Evolutionary conservation across 805 yeast species (phyloP).

Genomic region (Kluyveromyces lactis): DNA sequence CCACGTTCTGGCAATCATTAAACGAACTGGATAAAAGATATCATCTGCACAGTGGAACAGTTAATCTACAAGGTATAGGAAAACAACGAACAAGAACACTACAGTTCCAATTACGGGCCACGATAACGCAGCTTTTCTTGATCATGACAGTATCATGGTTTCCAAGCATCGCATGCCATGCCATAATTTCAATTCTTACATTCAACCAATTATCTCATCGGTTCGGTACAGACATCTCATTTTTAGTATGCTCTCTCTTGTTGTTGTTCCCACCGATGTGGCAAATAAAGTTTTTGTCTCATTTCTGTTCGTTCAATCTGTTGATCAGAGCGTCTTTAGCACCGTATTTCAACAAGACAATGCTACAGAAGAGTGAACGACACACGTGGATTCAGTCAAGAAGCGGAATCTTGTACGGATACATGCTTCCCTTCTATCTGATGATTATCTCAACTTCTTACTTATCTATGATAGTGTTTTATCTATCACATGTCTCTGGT

Average conservation of each 20-base stretch:
- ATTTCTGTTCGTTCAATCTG: constrained; percentile 23
- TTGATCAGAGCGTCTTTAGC: constrained; percentile 38
- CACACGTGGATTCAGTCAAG: constrained; percentile 44
- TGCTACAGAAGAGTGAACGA: constrained; percentile 35
- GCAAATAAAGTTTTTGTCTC: constrained; percentile 29
- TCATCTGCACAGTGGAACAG: background rate
- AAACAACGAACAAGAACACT: background rate
- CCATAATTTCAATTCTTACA: background rate
- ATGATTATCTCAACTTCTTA: constrained; percentile 35
- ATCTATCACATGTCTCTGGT: constrained; percentile 41
- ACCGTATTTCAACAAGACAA: constrained; percentile 43
- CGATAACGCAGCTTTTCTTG: background rate
- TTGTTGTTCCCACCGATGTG: background rate
- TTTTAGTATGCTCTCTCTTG: background rate
- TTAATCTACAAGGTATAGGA: background rate
- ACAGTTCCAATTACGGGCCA: background rate
- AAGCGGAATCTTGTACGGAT: constrained; percentile 49
- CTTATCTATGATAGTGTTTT: constrained; percentile 40
- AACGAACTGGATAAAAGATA: background rate
- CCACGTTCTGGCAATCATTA: constrained; percentile 32
- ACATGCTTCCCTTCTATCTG: constrained; percentile 40
- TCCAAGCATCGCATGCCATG: background rate
- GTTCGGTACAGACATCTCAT: background rate
- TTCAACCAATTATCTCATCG: background rate
- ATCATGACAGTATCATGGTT: background rate